Evolutionary conservation across 768 basidiomycete species (phyloP), one percentile per base, ranked within the genome.

Genomic region (Vararia minispora): DNA sequence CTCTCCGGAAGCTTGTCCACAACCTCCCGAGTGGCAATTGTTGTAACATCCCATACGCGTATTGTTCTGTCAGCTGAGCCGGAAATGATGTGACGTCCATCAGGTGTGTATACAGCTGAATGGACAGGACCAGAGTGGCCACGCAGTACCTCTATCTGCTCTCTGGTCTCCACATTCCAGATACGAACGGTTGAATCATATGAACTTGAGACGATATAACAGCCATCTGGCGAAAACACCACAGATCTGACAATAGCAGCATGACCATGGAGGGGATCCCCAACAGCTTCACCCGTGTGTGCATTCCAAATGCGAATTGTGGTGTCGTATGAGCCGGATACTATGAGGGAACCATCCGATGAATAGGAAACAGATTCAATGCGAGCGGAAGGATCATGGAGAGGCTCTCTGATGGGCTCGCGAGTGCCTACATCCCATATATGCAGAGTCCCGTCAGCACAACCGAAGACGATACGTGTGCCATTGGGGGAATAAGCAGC

Each of bases 291-390:
- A n/a, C n/a, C n/a, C n/a, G n/a, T n/a, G n/a, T n/a, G n/a, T n/a
- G n/a, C 28, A 23, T 42, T 24, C 47, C 47, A 48, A 8, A 43
- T 20, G 5, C 41, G 35, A 17, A 43, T 9, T 3, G 38, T 39
- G 7, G 28, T 37, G 37, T 48, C 47, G 8, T 12, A 8, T 1
- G 46, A 39, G 8, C 41, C 41, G 6, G 37, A 28, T 2, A 22
- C 37, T 17, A 37, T 23, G 17, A 28, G 26, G 8, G 37, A n/a
- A 7, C 46, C 44, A 14, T 45, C 43, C 1, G 68, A 67, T 8
- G 64, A 62, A 54, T 71, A 72, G 3, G 65, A 62, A 22, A 72
- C 67, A 17, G 63, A 64, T 57, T 71, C 69, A 16, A 72, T 68
- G 24, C 62, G 63, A 44, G 71, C 68, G 36, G 58, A 62, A 54